phyloP scores from a whole-genome alignment of 140 eudicot genomes.

The Eryngium alpinum region DNA sequence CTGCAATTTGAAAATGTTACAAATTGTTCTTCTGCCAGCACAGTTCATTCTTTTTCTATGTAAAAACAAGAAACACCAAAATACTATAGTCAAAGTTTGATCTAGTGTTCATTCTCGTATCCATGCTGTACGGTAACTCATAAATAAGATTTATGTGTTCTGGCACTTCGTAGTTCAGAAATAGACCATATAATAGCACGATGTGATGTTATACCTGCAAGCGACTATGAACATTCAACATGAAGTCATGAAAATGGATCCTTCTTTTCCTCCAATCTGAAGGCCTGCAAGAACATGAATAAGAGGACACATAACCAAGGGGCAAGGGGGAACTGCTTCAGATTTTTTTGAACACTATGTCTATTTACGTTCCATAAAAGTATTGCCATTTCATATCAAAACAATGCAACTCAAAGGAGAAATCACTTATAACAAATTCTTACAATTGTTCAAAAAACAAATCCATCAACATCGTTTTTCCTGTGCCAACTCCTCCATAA shows the following conservation, averaged over 20 bases:
- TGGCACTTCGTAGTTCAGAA: not conserved
- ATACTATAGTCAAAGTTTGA: not conserved
- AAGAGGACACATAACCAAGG: not conserved
- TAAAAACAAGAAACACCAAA: not conserved
- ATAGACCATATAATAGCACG: not conserved
- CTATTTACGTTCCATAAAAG: not conserved
- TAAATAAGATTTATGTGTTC: not conserved
- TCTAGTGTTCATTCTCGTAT: not conserved
- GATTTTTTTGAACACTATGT: not conserved
- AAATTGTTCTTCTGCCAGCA: not conserved
- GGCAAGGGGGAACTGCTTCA: not conserved
- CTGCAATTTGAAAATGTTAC: constrained; percentile 31
- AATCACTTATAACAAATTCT: constrained; percentile 18
- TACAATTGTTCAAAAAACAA: constrained; percentile 80
- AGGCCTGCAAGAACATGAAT: constrained; percentile 50
- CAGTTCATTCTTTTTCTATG: not conserved
- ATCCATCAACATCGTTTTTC: constrained; percentile 99
- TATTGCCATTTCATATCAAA: not conserved
- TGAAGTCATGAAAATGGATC: constrained; percentile 97
- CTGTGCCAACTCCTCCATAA: constrained; percentile 98
- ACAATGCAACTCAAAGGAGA: not conserved
- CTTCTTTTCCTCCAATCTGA: constrained; percentile 87
- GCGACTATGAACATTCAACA: constrained; percentile 88
- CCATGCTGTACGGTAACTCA: not conserved
- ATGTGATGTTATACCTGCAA: constrained; percentile 45